These are phyloP conservation scores for Westerdykella aurantiaca DNA, from an alignment of 2,329 filamentous ascomycete genomes.

Conservation along the genomic window DNA sequence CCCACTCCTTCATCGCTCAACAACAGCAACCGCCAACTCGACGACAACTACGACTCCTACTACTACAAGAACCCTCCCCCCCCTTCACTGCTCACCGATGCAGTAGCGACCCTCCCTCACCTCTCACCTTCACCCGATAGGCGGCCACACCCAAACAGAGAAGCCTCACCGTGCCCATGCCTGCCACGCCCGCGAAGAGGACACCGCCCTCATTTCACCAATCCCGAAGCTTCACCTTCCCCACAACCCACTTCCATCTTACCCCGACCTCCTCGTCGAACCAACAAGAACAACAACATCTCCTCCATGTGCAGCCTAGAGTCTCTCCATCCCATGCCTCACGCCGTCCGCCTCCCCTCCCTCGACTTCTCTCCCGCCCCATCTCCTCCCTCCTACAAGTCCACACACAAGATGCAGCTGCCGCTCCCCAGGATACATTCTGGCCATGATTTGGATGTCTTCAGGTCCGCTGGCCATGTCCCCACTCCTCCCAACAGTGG, in stretches of 20 bases:
- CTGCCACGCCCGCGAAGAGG: not conserved
- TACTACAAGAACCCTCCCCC: constrained; percentile 1
- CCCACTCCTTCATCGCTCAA: no score
- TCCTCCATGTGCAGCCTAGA: constrained; percentile 39
- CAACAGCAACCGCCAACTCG: no score
- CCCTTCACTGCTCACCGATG: not conserved
- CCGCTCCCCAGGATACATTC: constrained; percentile 15
- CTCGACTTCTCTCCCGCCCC: constrained; percentile 28
- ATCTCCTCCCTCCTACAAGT: constrained; percentile 18
- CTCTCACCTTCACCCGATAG: constrained; percentile 8
- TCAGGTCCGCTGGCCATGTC: constrained; percentile 20
- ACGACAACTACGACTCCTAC: not conserved
- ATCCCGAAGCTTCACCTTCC: constrained; percentile 4
- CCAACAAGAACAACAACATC: constrained; percentile 8
- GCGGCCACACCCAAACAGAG: constrained; percentile 1
- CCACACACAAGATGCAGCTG: constrained; percentile 29
- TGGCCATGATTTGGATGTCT: constrained; percentile 18
- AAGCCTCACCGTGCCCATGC: constrained; percentile 6
- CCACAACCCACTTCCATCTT: constrained; percentile 8
- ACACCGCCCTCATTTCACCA: constrained; percentile 6
- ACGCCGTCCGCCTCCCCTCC: constrained; percentile 34
- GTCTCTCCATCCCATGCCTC: constrained; percentile 37
- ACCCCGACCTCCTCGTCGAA: constrained; percentile 2
- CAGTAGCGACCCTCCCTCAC: not conserved
- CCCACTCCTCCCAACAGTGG: constrained; percentile 31